Base-by-base conservation (phyloP, 352 stramenopile genomes). In the Pythium vanterpoolii region DNA sequence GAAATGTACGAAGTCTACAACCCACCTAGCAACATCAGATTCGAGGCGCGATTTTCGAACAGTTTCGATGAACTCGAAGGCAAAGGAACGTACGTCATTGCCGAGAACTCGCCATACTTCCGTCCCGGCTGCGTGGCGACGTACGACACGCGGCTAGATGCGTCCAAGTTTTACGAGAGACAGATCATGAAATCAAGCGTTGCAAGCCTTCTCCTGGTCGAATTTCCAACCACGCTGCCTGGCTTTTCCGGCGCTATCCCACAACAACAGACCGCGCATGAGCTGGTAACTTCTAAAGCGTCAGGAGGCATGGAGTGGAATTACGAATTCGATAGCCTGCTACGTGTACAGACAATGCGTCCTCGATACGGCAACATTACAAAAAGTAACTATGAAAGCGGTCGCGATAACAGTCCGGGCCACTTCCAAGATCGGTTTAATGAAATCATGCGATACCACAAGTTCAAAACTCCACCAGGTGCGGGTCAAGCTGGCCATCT, bases 401-500 rank as follows among this genome's bases (percentile, higher is more conserved):
- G 40, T 7, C 8, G 18, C 18, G 40, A 47, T 23, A 23, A 50
- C 26, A 52, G 45, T n/a, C 45, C 45, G 24, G 5, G 10, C 9
- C 3, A 10, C 4, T 52, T 38, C n/a, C 24, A 52, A 34, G 18
- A 10, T 23, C 16, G 4, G n/a, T 36, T 52, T 21, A 10, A 5
- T 26, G 16, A 39, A 14, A 52, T 52, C 45, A 52, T 52, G 45
- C 45, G 21, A 50, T 21, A 43, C 18, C 36, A 8, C 36, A 6
- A 19, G 11, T 19, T 43, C 36, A 5, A n/a, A n/a, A n/a, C n/a
- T n/a, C n/a, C n/a, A n/a, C n/a, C n/a, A n/a, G n/a, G n/a, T n/a
- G n/a, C n/a, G n/a, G n/a, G n/a, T n/a, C n/a, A 52, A 24, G 48
- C 48, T 30, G 48, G 48, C 9, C 48, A 56, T 43, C 27, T 56